Evolutionary conservation across 1,284 basidiomycete species (phyloP).

Genomic region (Inonotus obliquus): DNA sequence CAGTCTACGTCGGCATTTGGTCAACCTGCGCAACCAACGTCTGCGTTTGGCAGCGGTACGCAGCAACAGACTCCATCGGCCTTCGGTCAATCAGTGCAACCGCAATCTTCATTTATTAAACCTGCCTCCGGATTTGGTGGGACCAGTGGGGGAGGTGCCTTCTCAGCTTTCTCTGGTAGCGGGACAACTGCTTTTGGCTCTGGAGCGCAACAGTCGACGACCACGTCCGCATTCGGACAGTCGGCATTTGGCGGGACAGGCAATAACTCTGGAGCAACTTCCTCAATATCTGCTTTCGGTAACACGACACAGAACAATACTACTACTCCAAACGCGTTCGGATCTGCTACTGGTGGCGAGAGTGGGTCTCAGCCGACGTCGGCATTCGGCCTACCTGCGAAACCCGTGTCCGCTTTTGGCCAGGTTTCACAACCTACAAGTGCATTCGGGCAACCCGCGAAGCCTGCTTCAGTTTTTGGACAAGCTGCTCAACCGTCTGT

Average conservation of each 20-base stretch:
- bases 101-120: constrained; percentile 30
- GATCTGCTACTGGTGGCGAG: constrained; percentile 12
- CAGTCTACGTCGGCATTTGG: constrained; percentile 34
- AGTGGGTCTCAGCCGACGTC: constrained; percentile 15
- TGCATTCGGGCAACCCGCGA: constrained; percentile 29
- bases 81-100: constrained; percentile 28
- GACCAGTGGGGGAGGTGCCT: constrained; percentile 23
- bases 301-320: constrained; percentile 23
- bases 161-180: constrained; percentile 32
- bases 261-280: constrained; percentile 11
- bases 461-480: constrained; percentile 30
- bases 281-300: constrained; percentile 38
- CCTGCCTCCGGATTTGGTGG: constrained; percentile 32
- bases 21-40: constrained; percentile 23
- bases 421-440: constrained; percentile 24
- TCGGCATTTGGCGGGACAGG: constrained; percentile 26
- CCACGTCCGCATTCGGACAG: constrained; percentile 28
- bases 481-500: constrained; percentile 24
- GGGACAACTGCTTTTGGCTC: constrained; percentile 31
- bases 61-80: constrained; percentile 25
- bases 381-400: constrained; percentile 24
- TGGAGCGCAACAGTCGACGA: constrained; percentile 19
- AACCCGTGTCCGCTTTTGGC: constrained; percentile 29
- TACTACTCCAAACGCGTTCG: constrained; percentile 24
- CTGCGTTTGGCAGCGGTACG: constrained; percentile 30